Conservation (phyloP, 306 rosid genomes). For the apple (Malus domestica) region DNA sequence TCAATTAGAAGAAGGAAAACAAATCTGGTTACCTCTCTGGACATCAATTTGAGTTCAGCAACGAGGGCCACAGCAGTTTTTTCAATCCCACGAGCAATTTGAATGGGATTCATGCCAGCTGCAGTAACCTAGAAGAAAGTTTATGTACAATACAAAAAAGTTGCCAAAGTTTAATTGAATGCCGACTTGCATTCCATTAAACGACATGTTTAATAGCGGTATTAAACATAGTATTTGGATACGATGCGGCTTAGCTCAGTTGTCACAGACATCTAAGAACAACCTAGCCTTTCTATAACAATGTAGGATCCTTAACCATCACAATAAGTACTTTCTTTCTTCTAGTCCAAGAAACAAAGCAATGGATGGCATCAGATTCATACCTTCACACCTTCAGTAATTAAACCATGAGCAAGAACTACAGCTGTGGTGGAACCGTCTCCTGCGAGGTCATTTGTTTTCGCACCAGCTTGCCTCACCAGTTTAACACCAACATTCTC, state of each 20-base stretch:
- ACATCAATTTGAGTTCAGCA: constrained; percentile 65
- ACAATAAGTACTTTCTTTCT: background rate
- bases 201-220: background rate
- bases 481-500: constrained; percentile 93
- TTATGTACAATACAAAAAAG: background rate
- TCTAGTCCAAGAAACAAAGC: background rate
- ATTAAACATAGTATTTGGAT: too few relatives aligned
- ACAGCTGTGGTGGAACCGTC: constrained; percentile 93
- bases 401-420: constrained; percentile 86
- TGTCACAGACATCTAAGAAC: background rate
- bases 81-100: constrained; percentile 84
- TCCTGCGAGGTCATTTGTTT: constrained; percentile 86
- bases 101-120: constrained; percentile 86
- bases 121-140: constrained; percentile 60
- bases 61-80: constrained; percentile 76
- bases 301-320: background rate
- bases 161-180: background rate
- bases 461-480: constrained; percentile 98
- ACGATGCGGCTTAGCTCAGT: too few relatives aligned
- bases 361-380: background rate
- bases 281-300: background rate
- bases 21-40: constrained; percentile 56
- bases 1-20: background rate
- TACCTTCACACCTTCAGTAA: constrained; percentile 89
- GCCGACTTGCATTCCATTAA: background rate